These are phyloP conservation scores for Ustilago trichophora DNA, from an alignment of 1,284 basidiomycete genomes.

Conservation along the genomic window DNA sequence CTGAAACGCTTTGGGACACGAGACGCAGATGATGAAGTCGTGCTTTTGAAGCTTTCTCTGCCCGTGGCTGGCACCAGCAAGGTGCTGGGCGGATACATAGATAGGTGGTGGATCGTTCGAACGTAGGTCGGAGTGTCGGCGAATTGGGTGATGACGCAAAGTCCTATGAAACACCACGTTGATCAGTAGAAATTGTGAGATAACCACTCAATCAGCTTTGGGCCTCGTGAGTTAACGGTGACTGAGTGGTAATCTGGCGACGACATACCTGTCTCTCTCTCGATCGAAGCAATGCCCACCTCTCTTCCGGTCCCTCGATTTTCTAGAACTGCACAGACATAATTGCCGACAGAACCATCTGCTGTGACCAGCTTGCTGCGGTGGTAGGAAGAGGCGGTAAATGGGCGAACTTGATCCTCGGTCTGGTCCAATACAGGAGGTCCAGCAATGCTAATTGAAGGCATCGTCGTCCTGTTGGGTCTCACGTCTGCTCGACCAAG, in stretches of 20 bases:
- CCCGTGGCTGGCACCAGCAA: conserved; percentile 69
- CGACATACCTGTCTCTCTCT: conserved; percentile 76
- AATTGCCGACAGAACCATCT: conserved; percentile 30
- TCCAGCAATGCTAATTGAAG: neutral
- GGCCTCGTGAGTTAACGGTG: too few species aligned
- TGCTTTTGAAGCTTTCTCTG: neutral
- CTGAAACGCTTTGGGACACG: conserved; percentile 9
- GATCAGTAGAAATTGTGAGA: too few species aligned
- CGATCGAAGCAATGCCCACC: conserved; percentile 84
- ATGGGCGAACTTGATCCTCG: conserved; percentile 21
- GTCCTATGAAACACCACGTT: conserved; percentile 2
- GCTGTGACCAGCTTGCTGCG: conserved; percentile 34
- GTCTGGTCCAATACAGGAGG: neutral
- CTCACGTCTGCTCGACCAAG: neutral
- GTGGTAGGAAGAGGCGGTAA: conserved; percentile 42
- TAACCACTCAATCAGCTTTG: too few species aligned
- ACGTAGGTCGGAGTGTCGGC: conserved; percentile 73
- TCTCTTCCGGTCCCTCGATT: conserved; percentile 75
- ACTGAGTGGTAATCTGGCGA: neutral
- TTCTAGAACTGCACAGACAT: conserved; percentile 44
- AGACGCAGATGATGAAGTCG: neutral
- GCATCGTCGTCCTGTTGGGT: neutral
- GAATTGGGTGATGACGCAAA: conserved; percentile 68
- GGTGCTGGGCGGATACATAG: conserved; percentile 76
- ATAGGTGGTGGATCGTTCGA: conserved; percentile 85